Percentiles rank a stretch among this genome's conserved stretches.
Conservation (phyloP, 345 rosid genomes). For the Aethionema arabicum region DNA sequence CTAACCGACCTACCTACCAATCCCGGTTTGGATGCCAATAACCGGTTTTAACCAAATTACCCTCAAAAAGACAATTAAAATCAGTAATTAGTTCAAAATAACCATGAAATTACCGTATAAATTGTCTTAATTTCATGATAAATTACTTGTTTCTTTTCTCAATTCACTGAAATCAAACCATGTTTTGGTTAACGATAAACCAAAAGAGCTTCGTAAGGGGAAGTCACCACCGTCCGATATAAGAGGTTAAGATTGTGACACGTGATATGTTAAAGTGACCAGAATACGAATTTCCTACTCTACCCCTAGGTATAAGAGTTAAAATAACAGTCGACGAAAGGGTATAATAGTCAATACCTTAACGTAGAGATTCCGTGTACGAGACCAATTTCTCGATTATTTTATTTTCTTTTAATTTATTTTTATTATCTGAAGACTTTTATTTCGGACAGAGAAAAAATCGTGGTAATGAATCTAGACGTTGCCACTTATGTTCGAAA, state of each 20-base stretch:
- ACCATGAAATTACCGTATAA: background rate
- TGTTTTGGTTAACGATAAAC: background rate
- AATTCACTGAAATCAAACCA: background rate
- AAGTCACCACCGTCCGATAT: slow-evolving; percentile 27
- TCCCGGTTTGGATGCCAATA: slow-evolving; percentile 12
- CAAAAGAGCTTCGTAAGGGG: slow-evolving; percentile 4
- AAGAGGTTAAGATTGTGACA: background rate
- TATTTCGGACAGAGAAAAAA: background rate
- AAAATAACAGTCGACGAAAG: slow-evolving; percentile 10
- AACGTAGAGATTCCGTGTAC: slow-evolving; percentile 35
- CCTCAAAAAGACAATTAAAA: background rate
- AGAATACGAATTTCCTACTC: accelerated
- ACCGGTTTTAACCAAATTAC: slow-evolving; percentile 1
- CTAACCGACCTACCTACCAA: slow-evolving; percentile 27
- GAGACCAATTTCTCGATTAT: slow-evolving; percentile 22
- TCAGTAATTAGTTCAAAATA: background rate
- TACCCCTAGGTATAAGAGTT: background rate
- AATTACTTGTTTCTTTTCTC: background rate
- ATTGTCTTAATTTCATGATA: background rate
- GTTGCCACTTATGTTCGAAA: slow-evolving; percentile 25
- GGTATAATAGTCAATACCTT: slow-evolving; percentile 10
- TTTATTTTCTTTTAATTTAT: background rate
- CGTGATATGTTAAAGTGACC: background rate
- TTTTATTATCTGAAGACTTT: slow-evolving; percentile 2
- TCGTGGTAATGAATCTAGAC: slow-evolving; percentile 12